These are phyloP conservation scores for Dioscorea dumetorum DNA, from an alignment of 106 monocot species.

Conservation along the genomic window DNA sequence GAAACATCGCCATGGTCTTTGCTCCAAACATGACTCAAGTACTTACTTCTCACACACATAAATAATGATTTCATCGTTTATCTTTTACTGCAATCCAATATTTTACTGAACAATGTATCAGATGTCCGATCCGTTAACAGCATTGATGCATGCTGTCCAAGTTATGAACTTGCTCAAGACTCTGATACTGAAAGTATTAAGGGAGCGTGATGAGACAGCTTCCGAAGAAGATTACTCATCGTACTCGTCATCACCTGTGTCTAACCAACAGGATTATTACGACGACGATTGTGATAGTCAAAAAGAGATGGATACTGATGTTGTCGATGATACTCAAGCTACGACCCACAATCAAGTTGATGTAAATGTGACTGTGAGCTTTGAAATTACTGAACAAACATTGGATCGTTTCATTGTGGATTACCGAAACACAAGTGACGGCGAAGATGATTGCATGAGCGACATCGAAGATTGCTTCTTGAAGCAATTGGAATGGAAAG, in stretches of 20 bases:
- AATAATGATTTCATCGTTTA: no score
- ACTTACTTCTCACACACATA: background rate
- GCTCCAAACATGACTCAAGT: constrained; percentile 99
- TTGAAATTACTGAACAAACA: constrained; percentile 1
- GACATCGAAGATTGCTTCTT: constrained; percentile 55
- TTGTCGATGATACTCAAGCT: constrained; percentile 15
- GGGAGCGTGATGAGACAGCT: constrained; percentile 67
- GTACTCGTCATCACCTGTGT: constrained; percentile 42
- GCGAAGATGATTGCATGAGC: constrained; percentile 24
- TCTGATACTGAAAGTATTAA: constrained; percentile 59
- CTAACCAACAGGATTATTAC: constrained; percentile 11
- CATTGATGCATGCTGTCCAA: constrained; percentile 96
- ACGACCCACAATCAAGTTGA: background rate
- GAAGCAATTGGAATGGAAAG: constrained; percentile 36
- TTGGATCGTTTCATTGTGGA: constrained; percentile 2
- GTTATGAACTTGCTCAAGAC: constrained; percentile 95
- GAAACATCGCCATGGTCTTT: constrained; percentile 98
- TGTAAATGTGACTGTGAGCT: background rate
- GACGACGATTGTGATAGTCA: constrained; percentile 22
- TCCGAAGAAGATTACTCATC: constrained; percentile 25
- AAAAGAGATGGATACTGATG: constrained; percentile 19
- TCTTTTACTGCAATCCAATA: no score
- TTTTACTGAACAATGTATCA: constrained; percentile 15
- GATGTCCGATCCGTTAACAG: constrained; percentile 98
- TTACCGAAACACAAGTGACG: constrained; percentile 13